Base-by-base conservation (phyloP, 805 yeast species). In the Myxozyma vanderwaltii region DNA sequence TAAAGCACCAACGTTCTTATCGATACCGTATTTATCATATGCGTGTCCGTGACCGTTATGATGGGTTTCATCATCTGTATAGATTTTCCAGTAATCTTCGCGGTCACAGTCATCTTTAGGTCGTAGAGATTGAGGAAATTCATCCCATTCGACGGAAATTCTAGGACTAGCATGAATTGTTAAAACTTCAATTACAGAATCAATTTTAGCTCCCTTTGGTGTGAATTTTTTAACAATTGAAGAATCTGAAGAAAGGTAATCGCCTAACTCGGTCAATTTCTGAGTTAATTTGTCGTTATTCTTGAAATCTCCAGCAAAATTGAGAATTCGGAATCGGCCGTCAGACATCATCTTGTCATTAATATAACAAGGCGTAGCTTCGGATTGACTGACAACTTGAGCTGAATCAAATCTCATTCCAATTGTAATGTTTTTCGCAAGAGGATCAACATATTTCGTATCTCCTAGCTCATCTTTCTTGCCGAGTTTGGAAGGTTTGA, bases 61-160 rank as follows among this genome's bases (percentile, higher is more conserved):
- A 44, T 69, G 71, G 12, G 74, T 67, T 5, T 59, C 58, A 31
- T 66, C 74, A 50, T 67, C 65, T 24, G 68, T 59, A 38, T 54
- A 71, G 17, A 72, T 65, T 54, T 64, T 70, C 72, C 73, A 70
- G 61, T 71, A 72, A 54, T 72, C 72, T 10, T 73, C 72, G 51
- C 74, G 61, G 7, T 21, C 44, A 40, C 15, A 43, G 2, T 31
- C 31, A 26, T 52, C 56, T 21, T 52, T 52, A 10, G 56, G 56
- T 19, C 50, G 23, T 59, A 68, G 57, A 26, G 66, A 64, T 27
- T 55, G 63, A 4, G 73, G 74, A 63, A 72, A 72, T 45, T 71
- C 72, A 23, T 57, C 48, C 63, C 71, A 51, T 50, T 72, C 74
- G 12, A 63, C 36, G 44, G 58, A 59, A 4, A 48, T 51, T 21